Base-by-base conservation (phyloP, 495 filamentous ascomycete species). In the Penicillium parvum region DNA sequence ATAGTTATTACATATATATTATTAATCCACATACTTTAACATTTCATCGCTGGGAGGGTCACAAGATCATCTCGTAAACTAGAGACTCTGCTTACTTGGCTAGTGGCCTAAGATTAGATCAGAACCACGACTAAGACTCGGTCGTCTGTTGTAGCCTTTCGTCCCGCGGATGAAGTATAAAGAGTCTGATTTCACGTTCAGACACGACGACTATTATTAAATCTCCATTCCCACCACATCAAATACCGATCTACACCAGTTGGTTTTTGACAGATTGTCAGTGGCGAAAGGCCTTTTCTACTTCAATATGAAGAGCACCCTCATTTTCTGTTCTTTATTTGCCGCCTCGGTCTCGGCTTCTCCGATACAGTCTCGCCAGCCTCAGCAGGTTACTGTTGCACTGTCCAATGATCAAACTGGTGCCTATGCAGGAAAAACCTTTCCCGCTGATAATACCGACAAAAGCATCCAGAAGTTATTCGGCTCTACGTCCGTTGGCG, bases 381-480 rank as follows among this genome's bases (percentile, higher is more conserved):
- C 32, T 6, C 35, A 22, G 8, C 23, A 23, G 16, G 49, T 53
- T 14, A 50, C 50, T 5, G 22, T 58, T 3, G 46, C 55, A 15
- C 55, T 61, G 16, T 44, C 54, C 10, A 61, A 61, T 28, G 58
- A 61, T 17, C 46, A 53, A 21, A 37, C 45, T n/a, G 58, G 58
- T 3, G 48, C 54, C 10, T 37, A 58, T 15, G 40, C 51, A 10
- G 33, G 40, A n/a, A 55, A 37, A 1, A 20, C 43, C 6, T 45
- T 61, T 36, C 12, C 38, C 5, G 50, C 48, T 3, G 49, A 55
- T 37, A 46, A 36, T 2, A 33, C 34, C 30, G 29, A 38, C 17
- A 44, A 28, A 25, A 45, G 25, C 15, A 53, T 61, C 14, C 2
- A 5, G 3, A 27, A 42, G 12, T 52, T 61, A 43, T 61, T 45